Conservation (phyloP, 2,329 filamentous ascomycete genomes). For the Zymoseptoria brevis region DNA sequence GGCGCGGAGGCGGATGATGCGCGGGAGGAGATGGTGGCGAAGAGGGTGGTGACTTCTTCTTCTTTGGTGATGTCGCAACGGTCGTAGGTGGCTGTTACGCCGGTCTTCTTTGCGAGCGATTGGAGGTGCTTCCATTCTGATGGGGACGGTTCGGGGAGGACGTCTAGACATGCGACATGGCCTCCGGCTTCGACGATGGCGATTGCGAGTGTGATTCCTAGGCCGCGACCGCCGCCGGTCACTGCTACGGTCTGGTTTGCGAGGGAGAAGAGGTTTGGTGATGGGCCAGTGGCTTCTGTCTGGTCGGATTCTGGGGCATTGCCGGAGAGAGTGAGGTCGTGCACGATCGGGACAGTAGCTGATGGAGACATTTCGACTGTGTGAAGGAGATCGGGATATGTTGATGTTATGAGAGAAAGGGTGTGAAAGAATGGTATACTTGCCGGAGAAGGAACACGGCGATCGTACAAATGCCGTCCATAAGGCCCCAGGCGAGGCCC, state of each 20-base stretch:
- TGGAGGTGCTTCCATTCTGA: conserved; percentile 56
- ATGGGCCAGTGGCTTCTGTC: conserved; percentile 18
- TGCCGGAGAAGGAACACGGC: neutral
- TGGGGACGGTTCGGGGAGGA: conserved; percentile 46
- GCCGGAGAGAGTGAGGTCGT: conserved; percentile 17
- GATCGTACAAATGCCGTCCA: neutral
- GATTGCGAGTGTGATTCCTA: conserved; percentile 25
- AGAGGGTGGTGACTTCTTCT: conserved; percentile 30
- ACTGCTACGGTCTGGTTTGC: conserved; percentile 20
- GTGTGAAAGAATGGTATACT: neutral
- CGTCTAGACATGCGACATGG: conserved; percentile 24
- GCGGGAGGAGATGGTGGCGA: conserved; percentile 56
- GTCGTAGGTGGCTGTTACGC: conserved; percentile 60
- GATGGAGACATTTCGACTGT: neutral
- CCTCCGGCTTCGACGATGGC: conserved; percentile 25
- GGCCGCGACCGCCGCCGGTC: conserved; percentile 25
- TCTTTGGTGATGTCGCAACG: conserved; percentile 70
- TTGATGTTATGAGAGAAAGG: neutral
- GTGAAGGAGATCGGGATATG: neutral
- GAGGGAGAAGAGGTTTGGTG: conserved; percentile 19
- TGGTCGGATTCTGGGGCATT: conserved; percentile 19
- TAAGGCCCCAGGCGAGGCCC: neutral
- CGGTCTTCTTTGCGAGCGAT: conserved; percentile 52
- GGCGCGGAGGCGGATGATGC: conserved; percentile 63
- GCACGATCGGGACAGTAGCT: conserved; percentile 14